Conservation (phyloP, 2,329 filamentous ascomycete species). For the Rhexocercosporidium sp. region DNA sequence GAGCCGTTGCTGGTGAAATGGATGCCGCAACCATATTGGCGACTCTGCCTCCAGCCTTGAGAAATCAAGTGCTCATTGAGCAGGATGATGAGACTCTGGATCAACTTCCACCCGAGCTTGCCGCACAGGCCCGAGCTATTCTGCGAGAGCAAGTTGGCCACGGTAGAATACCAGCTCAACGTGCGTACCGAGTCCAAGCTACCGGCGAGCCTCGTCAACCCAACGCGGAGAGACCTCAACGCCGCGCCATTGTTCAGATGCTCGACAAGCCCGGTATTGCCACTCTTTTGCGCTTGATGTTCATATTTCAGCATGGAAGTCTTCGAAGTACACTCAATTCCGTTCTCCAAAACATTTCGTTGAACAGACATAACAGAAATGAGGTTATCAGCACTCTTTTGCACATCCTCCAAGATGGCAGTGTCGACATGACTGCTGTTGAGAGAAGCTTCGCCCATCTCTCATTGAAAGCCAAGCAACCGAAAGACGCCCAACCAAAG, state of each 20-base stretch:
- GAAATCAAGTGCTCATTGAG: conserved; percentile 87
- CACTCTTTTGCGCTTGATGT: conserved; percentile 97
- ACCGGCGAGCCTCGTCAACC: conserved; percentile 44
- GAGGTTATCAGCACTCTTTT: conserved; percentile 93
- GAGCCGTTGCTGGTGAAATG: conserved; percentile 71
- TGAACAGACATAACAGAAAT: conserved; percentile 93
- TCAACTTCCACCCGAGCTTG: conserved; percentile 82
- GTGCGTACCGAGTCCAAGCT: conserved; percentile 57
- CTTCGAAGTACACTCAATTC: conserved; percentile 83
- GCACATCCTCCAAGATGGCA: conserved; percentile 94
- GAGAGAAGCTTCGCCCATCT: conserved; percentile 95
- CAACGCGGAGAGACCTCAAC: conserved; percentile 62
- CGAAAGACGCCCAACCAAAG: conserved; percentile 67
- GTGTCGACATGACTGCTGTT: conserved; percentile 88
- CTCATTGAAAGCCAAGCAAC: conserved; percentile 86
- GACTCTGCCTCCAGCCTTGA: conserved; percentile 82
- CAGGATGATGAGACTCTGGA: conserved; percentile 88
- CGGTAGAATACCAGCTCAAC: conserved; percentile 34
- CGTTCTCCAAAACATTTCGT: conserved; percentile 88
- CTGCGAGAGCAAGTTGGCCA: conserved; percentile 47
- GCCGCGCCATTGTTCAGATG: conserved; percentile 90
- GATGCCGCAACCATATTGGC: conserved; percentile 91
- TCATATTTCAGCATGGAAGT: conserved; percentile 89
- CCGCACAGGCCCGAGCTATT: conserved; percentile 81
- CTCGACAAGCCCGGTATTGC: conserved; percentile 95